phyloP scores from a whole-genome alignment of 768 basidiomycete species.

The Glaciozyma antarctica region DNA sequence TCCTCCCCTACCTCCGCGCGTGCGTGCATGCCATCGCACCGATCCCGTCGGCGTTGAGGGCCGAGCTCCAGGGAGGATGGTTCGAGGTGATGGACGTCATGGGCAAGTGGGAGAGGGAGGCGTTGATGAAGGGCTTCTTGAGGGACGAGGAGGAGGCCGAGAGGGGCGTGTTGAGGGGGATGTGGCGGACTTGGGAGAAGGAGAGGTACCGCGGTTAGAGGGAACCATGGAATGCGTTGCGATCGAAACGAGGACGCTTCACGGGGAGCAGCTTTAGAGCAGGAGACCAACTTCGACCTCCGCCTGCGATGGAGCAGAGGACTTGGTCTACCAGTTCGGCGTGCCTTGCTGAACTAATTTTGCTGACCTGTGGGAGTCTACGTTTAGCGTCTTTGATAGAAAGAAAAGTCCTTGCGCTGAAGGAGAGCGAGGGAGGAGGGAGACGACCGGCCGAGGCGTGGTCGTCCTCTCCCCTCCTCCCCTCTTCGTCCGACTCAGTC shows the following conservation, averaged over 20 bases:
- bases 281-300: too few species aligned
- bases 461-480: too few species aligned
- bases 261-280: too few species aligned
- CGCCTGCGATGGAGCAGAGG: too few species aligned
- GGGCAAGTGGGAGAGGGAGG: slow-evolving; percentile 35
- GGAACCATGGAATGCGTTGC: neutral
- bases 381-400: too few species aligned
- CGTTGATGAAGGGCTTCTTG: slow-evolving; percentile 34
- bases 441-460: too few species aligned
- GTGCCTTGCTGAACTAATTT: too few species aligned
- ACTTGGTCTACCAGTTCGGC: too few species aligned
- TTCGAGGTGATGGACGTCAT: slow-evolving; percentile 32
- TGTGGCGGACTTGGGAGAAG: slow-evolving; percentile 33
- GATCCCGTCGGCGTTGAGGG: slow-evolving; percentile 24
- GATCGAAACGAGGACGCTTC: neutral
- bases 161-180: slow-evolving; percentile 22
- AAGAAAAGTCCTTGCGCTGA: too few species aligned
- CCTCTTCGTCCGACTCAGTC: too few species aligned
- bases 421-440: too few species aligned
- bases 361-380: too few species aligned
- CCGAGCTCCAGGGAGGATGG: slow-evolving; percentile 28
- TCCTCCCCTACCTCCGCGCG: slow-evolving; percentile 31
- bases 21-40: slow-evolving; percentile 29
- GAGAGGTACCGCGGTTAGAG: slow-evolving; percentile 32
- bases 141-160: slow-evolving; percentile 32